Evolutionary conservation across 2,329 filamentous ascomycete genomes (phyloP).

Genomic region (Exophiala sp.): DNA sequence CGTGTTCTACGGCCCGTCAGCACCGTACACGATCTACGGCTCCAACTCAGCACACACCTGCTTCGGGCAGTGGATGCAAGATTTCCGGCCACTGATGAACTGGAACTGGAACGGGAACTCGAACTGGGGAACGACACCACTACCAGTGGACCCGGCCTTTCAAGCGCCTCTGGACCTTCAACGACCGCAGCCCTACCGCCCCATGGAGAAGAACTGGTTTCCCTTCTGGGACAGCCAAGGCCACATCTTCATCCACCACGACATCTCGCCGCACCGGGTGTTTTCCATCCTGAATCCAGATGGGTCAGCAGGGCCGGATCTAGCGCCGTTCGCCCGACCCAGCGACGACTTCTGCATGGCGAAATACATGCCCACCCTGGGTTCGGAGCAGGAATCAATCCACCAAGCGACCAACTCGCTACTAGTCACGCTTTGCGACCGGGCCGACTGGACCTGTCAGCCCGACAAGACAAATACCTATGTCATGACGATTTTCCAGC

Average conservation of each 20-base stretch:
- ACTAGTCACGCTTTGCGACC: conserved; percentile 49
- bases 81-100: conserved; percentile 48
- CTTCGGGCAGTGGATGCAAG: conserved; percentile 53
- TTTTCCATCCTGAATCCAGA: conserved; percentile 45
- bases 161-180: conserved; percentile 48
- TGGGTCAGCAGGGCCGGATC: conserved; percentile 45
- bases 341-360: conserved; percentile 45
- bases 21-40: conserved; percentile 50
- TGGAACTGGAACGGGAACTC: conserved; percentile 31
- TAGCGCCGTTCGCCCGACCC: conserved; percentile 37
- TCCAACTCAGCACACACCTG: conserved; percentile 52
- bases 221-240: conserved; percentile 52
- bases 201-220: conserved; percentile 59
- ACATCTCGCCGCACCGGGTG: conserved; percentile 45
- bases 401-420: conserved; percentile 58
- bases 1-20: conserved; percentile 49
- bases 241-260: conserved; percentile 50
- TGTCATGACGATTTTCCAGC: conserved; percentile 51
- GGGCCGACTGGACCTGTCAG: conserved; percentile 42
- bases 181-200: conserved; percentile 42
- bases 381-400: conserved; percentile 41
- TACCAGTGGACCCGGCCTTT: conserved; percentile 33
- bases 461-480: conserved; percentile 48
- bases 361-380: conserved; percentile 45
- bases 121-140: background rate